Evolutionary conservation across 2,329 filamentous ascomycete species (phyloP), one percentile per base, ranked within the genome.

Genomic region (Pseudogymnoascus destructans): DNA sequence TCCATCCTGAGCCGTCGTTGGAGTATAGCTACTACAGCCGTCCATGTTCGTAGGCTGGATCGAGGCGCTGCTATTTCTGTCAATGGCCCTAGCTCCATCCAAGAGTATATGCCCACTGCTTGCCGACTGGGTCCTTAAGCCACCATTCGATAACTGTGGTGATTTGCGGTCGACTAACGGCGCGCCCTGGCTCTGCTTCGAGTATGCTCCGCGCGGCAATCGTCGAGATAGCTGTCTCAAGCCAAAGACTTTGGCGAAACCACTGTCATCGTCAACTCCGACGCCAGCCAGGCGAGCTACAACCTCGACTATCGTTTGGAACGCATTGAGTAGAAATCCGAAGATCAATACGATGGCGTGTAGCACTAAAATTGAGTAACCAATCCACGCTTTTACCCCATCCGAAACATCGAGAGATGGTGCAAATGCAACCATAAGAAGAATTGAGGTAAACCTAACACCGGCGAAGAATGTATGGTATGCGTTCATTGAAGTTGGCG

Each of bases 401-500:
- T 95, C 86, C 0, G 80, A 80, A 4, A 96, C 84, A 19, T 83
- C 85, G 2, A 98, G 77, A 0, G 86, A 86, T 1, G 92, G 89
- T 10, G 91, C 82, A 70, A 98, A 98, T 1, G 91, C 77, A 32
- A 90, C 81, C 76, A 87, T 89, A 58, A 92, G 74, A 58, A 92
- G 74, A 52, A 90, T 79, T 0, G 86, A 86, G 54, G 88, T 73
- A 30, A 96, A 84, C 32, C 93, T 84, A 11, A 95, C 75, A 1
- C 79, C 74, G 0, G 90, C 82, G 70, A 96, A 95, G 62, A 90
- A 82, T 1, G 86, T 88, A 66, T 97, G 91, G 64, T 96, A 96
- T 8, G 89, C 82, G 68, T 97, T 97, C 93, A 98, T 98, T 25
- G 92, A 96, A 0, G 93, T 97, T 19, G 91, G 84, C 1, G 85